These are phyloP conservation scores for Pythium guiyangense DNA, from an alignment of 352 stramenopile species.

Conservation along the genomic window DNA sequence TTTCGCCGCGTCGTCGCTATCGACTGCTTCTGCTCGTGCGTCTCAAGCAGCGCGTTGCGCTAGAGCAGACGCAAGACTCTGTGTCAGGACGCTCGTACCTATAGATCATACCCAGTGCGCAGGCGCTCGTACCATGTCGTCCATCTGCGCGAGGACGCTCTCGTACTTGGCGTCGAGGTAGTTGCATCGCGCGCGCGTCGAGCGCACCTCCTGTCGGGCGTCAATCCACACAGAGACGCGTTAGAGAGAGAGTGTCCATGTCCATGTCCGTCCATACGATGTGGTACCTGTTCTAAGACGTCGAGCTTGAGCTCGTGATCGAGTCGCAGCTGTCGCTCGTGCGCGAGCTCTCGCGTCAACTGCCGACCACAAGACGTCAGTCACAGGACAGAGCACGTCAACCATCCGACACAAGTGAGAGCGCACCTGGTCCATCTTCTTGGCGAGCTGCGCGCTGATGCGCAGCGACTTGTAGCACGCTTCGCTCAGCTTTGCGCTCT, in stretches of 20 bases:
- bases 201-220: slow-evolving; percentile 26
- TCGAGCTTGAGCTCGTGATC: slow-evolving; percentile 35
- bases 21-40: too few species aligned
- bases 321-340: slow-evolving; percentile 21
- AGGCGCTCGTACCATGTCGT: slow-evolving; percentile 24
- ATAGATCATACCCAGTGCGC: too few species aligned
- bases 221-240: neutral
- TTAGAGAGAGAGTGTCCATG: neutral
- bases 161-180: slow-evolving; percentile 39
- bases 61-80: too few species aligned
- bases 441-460: slow-evolving; percentile 24
- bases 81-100: too few species aligned
- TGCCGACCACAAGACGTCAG: slow-evolving; percentile 7
- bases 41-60: too few species aligned
- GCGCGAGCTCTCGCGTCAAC: slow-evolving; percentile 24
- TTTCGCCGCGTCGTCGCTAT: too few species aligned
- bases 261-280: neutral
- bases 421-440: slow-evolving; percentile 30
- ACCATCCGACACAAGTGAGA: too few species aligned
- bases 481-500: slow-evolving; percentile 19
- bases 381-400: too few species aligned
- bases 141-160: slow-evolving; percentile 23
- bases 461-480: slow-evolving; percentile 38
- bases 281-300: slow-evolving; percentile 20
- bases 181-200: slow-evolving; percentile 31